These are phyloP conservation scores for Rhizophora apiculata DNA, from an alignment of 345 rosid species.

Conservation along the genomic window DNA sequence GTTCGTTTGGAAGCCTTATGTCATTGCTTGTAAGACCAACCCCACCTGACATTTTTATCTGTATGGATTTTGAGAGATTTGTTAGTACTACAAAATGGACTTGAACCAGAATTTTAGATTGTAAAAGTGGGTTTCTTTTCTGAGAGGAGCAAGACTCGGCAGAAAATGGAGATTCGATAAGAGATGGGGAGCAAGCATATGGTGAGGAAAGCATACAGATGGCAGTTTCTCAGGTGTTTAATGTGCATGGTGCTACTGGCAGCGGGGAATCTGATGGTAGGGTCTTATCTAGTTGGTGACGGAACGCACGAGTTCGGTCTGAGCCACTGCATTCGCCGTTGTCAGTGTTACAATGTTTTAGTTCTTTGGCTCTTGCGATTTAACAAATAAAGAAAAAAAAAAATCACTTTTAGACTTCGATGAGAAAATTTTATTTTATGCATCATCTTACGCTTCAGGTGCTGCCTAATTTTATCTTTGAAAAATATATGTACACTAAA, in stretches of 20 bases:
- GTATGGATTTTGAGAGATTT: not conserved
- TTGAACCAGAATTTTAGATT: not conserved
- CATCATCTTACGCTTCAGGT: too few species aligned
- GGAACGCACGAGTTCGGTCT: too few species aligned
- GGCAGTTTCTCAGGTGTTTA: conserved; percentile 9
- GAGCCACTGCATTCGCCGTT: too few species aligned
- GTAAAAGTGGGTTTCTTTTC: not conserved
- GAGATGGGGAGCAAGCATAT: not conserved
- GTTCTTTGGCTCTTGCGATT: too few species aligned
- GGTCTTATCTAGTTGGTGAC: not conserved
- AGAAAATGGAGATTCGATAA: not conserved
- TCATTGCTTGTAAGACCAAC: conserved; percentile 59
- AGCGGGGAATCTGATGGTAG: not conserved
- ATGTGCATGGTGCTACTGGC: not conserved
- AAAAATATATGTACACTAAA: too few species aligned
- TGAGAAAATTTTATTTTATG: too few species aligned
- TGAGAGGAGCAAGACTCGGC: not conserved
- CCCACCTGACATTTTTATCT: conserved; percentile 67
- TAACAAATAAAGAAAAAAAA: too few species aligned
- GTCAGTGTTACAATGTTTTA: too few species aligned
- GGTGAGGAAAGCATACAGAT: conserved; percentile 22
- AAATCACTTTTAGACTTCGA: too few species aligned
- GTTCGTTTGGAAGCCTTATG: conserved; percentile 52
- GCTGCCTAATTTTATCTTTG: too few species aligned
- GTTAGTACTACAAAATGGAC: not conserved